Base-by-base conservation (phyloP, 176 grass and related monocot species). In the Rhipidocladum racemiflorum region DNA sequence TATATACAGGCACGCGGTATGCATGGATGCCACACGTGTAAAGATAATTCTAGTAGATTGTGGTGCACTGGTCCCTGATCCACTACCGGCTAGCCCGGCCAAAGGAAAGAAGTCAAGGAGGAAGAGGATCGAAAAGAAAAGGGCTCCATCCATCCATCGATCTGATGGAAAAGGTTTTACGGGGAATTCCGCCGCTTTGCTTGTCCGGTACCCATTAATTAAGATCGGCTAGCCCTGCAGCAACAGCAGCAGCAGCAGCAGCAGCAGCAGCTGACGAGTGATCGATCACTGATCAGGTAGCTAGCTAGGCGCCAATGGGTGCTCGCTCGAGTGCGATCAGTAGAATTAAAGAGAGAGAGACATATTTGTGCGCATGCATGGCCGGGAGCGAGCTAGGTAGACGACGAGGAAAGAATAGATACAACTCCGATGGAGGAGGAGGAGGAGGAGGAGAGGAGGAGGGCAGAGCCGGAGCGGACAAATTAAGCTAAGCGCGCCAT, bases 101-200 rank as follows among this genome's bases (percentile, higher is more conserved):
- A 50, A 50, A 18, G 49, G 49, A 18, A 51, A 50, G 17, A 51
- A 17, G 5, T 51, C 5, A 1, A 6, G 16, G 0, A 6, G 46
- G 4, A 50, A 17, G 48, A 50, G 16, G 49, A 51, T 51, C 0
- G 7, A 51, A 23, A 23, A 25, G 71, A 23, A 21, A 55, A 10
- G 20, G 5, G 54, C 15, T 29, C 56, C 55, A 44, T 61, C 23
- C 38, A 77, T 62, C 24, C 38, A 77, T 28, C 5, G 23, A 59
- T 25, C 23, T 25, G 24, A 77, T 11, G 25, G 74, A 77, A 77
- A 30, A 63, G 57, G 13, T 77, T 46, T 77, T 27, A 63, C 32
- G 40, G 56, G 56, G 75, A 77, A 14, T 62, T 77, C 75, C 57
- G 39, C 57, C 75, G 75, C 44, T 77, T 77, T 9, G 55, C 55